A percentile compares a stretch with the other conserved stretches of the same genome.
Conservation (phyloP, 371 early-diverging fungal species). For the Actinomucor elegans region DNA sequence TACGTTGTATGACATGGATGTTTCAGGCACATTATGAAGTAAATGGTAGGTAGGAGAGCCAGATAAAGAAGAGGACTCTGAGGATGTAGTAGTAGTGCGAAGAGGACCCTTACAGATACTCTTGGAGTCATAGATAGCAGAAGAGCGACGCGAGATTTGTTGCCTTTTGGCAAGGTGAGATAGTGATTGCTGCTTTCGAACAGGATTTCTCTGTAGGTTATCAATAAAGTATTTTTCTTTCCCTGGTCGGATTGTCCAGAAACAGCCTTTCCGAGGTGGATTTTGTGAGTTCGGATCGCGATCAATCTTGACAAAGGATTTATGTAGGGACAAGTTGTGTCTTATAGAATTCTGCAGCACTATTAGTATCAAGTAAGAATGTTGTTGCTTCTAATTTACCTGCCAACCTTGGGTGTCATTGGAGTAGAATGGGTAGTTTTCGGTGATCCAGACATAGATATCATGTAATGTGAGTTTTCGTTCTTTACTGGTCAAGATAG, state of each 20-base stretch:
- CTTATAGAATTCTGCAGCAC: slow-evolving; percentile 86
- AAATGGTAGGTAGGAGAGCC: slow-evolving; percentile 8
- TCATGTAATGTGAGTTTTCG: slow-evolving; percentile 84
- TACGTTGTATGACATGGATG: slow-evolving; percentile 14
- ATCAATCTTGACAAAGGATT: slow-evolving; percentile 34
- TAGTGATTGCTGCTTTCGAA: slow-evolving; percentile 4
- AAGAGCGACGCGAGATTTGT: slow-evolving; percentile 3
- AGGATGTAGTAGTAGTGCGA: slow-evolving; percentile 2
- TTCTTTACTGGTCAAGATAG: slow-evolving; percentile 76
- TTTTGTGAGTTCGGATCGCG: slow-evolving; percentile 19
- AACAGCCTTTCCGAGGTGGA: slow-evolving; percentile 33
- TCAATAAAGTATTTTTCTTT: slow-evolving; percentile 32
- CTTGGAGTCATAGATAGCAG: slow-evolving; percentile 1
- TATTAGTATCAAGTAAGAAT: background rate
- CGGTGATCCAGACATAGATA: slow-evolving; percentile 91
- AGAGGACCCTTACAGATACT: slow-evolving; percentile 1
- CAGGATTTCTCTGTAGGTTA: slow-evolving; percentile 21
- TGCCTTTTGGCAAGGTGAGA: background rate
- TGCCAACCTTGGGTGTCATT: slow-evolving; percentile 84
- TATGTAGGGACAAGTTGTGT: slow-evolving; percentile 94
- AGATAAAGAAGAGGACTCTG: slow-evolving; percentile 5
- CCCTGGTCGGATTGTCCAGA: slow-evolving; percentile 50
- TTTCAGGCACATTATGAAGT: slow-evolving; percentile 13
- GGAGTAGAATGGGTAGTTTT: slow-evolving; percentile 78
- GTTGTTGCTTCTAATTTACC: too few species aligned